Evolutionary conservation across 179 eudicot genomes (phyloP).

Genomic region (Drosera spatulata): DNA sequence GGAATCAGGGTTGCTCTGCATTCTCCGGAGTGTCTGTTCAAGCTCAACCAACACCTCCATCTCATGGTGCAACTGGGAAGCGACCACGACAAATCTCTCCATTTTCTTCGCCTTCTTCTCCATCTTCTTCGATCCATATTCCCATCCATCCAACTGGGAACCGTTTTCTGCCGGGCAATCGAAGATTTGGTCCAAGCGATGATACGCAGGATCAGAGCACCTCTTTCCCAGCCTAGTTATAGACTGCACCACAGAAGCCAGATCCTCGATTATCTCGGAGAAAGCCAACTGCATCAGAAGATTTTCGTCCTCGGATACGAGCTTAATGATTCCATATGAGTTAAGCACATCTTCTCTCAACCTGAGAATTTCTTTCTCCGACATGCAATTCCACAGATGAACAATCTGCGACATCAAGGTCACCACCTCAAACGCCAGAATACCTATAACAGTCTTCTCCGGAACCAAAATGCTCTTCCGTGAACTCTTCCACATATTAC

Average conservation of each 20-base stretch:
- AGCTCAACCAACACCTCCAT: constrained; percentile 41
- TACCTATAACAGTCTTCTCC: constrained; percentile 27
- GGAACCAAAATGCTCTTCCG: constrained; percentile 13
- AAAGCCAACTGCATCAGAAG: constrained; percentile 33
- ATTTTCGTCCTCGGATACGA: constrained; percentile 35
- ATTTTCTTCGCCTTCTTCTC: constrained; percentile 34
- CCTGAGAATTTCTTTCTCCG: constrained; percentile 20
- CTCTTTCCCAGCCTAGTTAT: constrained; percentile 24
- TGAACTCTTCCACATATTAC: constrained; percentile 36
- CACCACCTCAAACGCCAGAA: constrained; percentile 32
- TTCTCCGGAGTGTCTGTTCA: constrained; percentile 38
- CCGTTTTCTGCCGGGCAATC: constrained; percentile 16
- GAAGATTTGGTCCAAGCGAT: constrained; percentile 24
- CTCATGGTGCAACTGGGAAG: constrained; percentile 38
- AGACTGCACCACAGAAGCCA: constrained; percentile 18
- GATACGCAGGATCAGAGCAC: constrained; percentile 31
- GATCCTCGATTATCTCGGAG: constrained; percentile 27
- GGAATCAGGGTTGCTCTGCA: constrained; percentile 29
- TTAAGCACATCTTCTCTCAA: constrained; percentile 28
- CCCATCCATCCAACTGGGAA: constrained; percentile 26
- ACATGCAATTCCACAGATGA: constrained; percentile 29
- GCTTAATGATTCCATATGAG: constrained; percentile 29
- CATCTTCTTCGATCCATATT: constrained; percentile 33
- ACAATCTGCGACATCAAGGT: constrained; percentile 35
- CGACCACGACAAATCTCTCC: constrained; percentile 27